Base-by-base conservation (phyloP, 768 basidiomycete species). In the Mycena epipterygia region DNA sequence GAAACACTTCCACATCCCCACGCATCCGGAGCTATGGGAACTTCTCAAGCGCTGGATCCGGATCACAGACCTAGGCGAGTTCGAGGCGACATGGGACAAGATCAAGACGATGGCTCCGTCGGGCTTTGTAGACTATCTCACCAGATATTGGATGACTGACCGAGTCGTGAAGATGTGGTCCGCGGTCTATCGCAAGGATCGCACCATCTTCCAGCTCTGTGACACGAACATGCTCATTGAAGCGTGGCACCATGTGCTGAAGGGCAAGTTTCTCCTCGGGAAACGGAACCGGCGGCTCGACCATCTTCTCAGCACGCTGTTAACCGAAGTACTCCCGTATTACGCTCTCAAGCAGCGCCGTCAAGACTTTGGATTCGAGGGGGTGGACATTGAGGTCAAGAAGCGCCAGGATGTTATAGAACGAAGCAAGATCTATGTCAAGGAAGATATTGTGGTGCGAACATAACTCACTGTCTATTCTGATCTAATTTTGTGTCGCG, bases 181-280 rank as follows among this genome's bases (percentile, higher is more conserved):
- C 1, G 74, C 71, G 6, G 51, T 76, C 4, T 71, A 71, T 46
- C 64, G 72, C 2, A 59, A 19, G 21, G 59, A 53, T 5, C 59
- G 73, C 5, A 66, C 6, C 9, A 68, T 79, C 17, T 72, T 67
- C 41, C 42, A 72, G 57, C 13, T 21, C 8, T 67, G 55, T 42
- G 73, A 80, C 30, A 80, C 78, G 1, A 80, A 80, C 35, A 80
- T 80, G 79, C 72, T 77, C 4, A 58, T 79, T 27, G 76, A 80
- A 62, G 76, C 67, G 53, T 78, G 78, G 78, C 76, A 79, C 56
- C 77, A 77, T 61, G 56, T 79, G 9, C 65, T 78, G 11, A 79
- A 80, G 41, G 61, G 66, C 7, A 78, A 76, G 23, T 79, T 81
- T 42, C 60, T 79, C 17, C 52, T 76, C 21, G 76, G 76, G 0